These are phyloP conservation scores for Forsythia viridissima DNA, from an alignment of 257 asterid genomes.

Conservation along the genomic window DNA sequence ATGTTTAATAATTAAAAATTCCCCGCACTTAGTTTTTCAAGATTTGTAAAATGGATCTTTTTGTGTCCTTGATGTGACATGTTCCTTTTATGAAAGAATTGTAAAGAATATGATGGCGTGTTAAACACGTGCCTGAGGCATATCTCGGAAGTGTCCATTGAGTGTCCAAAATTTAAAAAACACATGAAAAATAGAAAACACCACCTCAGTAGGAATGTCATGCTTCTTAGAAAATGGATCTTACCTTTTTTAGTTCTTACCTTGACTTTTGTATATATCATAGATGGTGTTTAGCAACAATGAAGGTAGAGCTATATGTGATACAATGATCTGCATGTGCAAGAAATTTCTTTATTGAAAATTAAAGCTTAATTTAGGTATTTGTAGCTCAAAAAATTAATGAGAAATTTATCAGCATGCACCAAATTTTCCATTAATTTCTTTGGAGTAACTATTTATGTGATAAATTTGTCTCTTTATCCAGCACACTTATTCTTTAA, in stretches of 20 bases:
- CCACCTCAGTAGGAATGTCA: neutral
- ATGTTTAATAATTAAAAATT: too few species aligned
- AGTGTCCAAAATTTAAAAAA: neutral
- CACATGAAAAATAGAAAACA: neutral
- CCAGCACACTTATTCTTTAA: neutral
- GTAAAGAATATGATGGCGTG: neutral
- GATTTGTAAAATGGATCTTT: neutral
- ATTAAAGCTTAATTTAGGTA: neutral
- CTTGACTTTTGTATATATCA: neutral
- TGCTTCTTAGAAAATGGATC: neutral
- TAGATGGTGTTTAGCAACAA: neutral
- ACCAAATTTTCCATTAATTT: neutral
- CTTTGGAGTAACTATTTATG: neutral
- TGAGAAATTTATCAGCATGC: neutral
- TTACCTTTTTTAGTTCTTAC: neutral
- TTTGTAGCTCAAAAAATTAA: neutral
- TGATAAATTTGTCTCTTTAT: constrained; percentile 5
- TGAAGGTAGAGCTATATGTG: neutral
- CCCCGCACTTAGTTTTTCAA: neutral
- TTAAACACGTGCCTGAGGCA: neutral
- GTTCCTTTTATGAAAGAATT: neutral
- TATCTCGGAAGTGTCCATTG: neutral
- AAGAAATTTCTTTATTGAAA: neutral
- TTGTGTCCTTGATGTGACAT: neutral
- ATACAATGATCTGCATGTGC: neutral